Evolutionary conservation across 345 rosid species (phyloP).

Genomic region (Gossypium thurberi): DNA sequence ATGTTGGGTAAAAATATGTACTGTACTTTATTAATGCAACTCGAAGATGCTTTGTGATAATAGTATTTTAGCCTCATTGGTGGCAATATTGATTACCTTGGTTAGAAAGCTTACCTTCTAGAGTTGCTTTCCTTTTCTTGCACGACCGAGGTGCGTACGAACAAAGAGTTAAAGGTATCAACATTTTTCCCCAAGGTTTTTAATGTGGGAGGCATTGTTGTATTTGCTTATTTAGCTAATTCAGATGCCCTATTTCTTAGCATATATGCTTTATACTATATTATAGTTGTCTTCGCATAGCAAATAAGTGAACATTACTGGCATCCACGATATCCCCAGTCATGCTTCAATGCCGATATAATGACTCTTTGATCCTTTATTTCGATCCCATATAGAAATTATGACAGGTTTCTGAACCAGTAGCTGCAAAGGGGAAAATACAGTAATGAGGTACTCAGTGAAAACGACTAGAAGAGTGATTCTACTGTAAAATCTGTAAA

Average conservation of each 20-base stretch:
- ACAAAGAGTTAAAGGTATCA: conserved; percentile 48
- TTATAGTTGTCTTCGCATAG: neutral
- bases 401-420: neutral
- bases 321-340: neutral
- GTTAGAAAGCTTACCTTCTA: conserved; percentile 57
- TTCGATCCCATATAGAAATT: neutral
- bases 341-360: neutral
- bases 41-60: neutral
- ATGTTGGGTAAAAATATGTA: conserved; percentile 45
- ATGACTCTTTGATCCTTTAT: neutral
- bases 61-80: conserved; percentile 3
- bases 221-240: neutral
- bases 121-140: conserved; percentile 65
- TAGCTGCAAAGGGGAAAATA: conserved; percentile 33
- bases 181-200: neutral
- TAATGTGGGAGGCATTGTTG: neutral
- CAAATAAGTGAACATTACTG: neutral
- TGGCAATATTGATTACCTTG: neutral
- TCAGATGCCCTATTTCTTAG: neutral
- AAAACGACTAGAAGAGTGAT: conserved; percentile 24
- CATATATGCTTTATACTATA: neutral
- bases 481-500: neutral
- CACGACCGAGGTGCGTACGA: conserved; percentile 53
- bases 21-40: neutral
- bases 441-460: conserved; percentile 50